These are phyloP conservation scores for Chlamydomonas sp. DNA, from an alignment of 139 green algal species.

Conservation along the genomic window DNA sequence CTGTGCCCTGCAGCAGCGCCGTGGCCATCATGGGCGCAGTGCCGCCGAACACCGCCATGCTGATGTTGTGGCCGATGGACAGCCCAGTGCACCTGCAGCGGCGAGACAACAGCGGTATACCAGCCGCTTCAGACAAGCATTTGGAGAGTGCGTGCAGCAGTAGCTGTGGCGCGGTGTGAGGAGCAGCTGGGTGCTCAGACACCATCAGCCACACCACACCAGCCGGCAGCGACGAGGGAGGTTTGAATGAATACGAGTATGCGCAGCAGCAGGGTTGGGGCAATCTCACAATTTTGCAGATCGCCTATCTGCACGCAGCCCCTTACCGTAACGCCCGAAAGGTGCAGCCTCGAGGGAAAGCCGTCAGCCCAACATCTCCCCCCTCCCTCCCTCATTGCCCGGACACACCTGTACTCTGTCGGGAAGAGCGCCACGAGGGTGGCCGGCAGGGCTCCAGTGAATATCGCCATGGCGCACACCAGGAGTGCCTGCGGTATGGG, in stretches of 20 bases:
- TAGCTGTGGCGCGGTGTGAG: too few relatives aligned
- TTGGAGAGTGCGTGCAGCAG: neutral
- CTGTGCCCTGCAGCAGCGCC: constrained; percentile 33
- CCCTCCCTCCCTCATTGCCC: too few relatives aligned
- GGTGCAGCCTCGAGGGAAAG: too few relatives aligned
- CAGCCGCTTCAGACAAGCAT: neutral
- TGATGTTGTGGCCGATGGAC: constrained; percentile 55
- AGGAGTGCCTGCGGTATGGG: neutral
- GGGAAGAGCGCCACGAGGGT: constrained; percentile 51
- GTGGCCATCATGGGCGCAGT: constrained; percentile 55
- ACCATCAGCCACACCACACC: too few relatives aligned
- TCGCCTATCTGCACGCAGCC: too few relatives aligned
- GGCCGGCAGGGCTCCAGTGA: constrained; percentile 44
- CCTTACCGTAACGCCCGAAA: too few relatives aligned
- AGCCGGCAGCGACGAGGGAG: too few relatives aligned
- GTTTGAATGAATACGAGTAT: too few relatives aligned
- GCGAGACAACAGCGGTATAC: neutral
- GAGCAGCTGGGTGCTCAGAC: too few relatives aligned
- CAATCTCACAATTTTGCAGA: too few relatives aligned
- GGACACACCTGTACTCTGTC: constrained; percentile 25
- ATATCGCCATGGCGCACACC: constrained; percentile 38
- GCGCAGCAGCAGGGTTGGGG: too few relatives aligned
- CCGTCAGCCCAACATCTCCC: too few relatives aligned
- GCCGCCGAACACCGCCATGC: constrained; percentile 49
- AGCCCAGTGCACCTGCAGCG: constrained; percentile 34